Percentiles rank a stretch among this genome's conserved stretches.
These are phyloP conservation scores for Neonectria punicea DNA, from an alignment of 2,329 filamentous ascomycete genomes.

Conservation along the genomic window DNA sequence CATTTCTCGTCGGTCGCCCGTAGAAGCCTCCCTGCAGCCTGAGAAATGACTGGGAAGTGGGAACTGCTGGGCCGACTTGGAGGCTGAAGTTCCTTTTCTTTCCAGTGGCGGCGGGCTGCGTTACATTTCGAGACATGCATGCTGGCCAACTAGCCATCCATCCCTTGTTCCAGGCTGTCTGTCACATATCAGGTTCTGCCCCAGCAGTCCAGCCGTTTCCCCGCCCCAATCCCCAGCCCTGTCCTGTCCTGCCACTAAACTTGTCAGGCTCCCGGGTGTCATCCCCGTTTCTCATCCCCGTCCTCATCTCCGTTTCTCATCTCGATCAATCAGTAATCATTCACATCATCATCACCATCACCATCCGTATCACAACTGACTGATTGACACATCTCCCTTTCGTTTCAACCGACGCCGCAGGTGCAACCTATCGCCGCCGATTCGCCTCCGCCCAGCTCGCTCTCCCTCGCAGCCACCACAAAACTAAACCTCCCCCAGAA, in stretches of 20 bases:
- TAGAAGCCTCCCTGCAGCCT: neutral
- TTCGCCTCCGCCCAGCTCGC: neutral
- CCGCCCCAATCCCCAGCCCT: neutral
- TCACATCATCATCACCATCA: neutral
- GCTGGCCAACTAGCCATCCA: neutral
- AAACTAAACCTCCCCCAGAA: constrained; percentile 6
- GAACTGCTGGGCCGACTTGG: no score
- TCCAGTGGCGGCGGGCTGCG: neutral
- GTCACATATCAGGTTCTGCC: constrained; percentile 10
- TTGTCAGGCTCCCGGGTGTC: neutral
- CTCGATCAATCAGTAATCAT: neutral
- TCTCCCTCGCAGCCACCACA: constrained; percentile 18
- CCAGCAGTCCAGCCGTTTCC: neutral
- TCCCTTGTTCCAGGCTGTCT: constrained; percentile 1
- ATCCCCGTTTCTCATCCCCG: neutral
- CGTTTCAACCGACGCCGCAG: neutral
- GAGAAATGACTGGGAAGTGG: constrained; percentile 5
- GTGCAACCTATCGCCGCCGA: neutral
- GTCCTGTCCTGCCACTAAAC: neutral
- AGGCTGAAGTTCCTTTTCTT: no score
- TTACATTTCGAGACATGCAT: constrained; percentile 3
- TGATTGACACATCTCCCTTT: neutral
- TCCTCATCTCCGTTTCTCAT: neutral
- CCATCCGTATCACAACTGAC: neutral
- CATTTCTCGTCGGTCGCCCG: neutral